Percentiles rank a stretch among this genome's conserved stretches.
Evolutionary conservation across 2,329 filamentous ascomycete genomes (phyloP).

Genomic region (Microcyclosporella mali): DNA sequence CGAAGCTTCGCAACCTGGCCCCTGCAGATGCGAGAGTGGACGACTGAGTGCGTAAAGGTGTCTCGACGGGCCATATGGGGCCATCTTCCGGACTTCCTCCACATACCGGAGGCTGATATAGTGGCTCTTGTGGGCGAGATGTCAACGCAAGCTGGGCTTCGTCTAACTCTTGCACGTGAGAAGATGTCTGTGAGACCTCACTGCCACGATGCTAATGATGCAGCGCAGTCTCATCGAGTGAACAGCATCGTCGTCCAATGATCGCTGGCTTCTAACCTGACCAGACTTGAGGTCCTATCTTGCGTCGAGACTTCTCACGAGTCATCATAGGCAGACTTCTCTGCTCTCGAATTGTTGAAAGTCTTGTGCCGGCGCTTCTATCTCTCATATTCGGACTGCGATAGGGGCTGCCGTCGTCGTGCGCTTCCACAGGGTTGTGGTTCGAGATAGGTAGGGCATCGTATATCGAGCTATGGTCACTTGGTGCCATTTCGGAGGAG

Average conservation of each 20-base stretch:
- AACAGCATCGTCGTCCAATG: constrained; percentile 13
- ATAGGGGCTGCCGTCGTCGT: background rate
- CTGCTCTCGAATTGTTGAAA: constrained; percentile 42
- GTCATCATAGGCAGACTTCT: constrained; percentile 37
- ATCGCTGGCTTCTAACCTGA: background rate
- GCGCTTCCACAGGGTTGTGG: background rate
- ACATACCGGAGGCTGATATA: constrained; percentile 20
- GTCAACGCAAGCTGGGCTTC: background rate
- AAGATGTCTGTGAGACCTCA: background rate
- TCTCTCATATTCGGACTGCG: background rate
- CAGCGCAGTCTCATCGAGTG: constrained; percentile 19
- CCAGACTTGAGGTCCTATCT: constrained; percentile 14
- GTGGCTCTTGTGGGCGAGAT: constrained; percentile 20
- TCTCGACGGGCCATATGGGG: constrained; percentile 24
- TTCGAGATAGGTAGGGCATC: constrained; percentile 7
- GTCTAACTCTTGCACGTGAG: background rate
- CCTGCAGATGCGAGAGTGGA: too few relatives aligned
- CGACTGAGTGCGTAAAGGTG: too few relatives aligned
- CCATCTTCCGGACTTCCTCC: constrained; percentile 24
- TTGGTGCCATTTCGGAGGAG: constrained; percentile 18
- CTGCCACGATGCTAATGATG: constrained; percentile 5
- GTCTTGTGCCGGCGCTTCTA: constrained; percentile 27
- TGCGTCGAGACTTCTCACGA: background rate
- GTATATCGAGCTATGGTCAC: constrained; percentile 22
- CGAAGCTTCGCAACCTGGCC: too few relatives aligned